Evolutionary conservation across 768 basidiomycete species (phyloP), one percentile per base, ranked within the genome.

Genomic region (Solioccasus polychromus): DNA sequence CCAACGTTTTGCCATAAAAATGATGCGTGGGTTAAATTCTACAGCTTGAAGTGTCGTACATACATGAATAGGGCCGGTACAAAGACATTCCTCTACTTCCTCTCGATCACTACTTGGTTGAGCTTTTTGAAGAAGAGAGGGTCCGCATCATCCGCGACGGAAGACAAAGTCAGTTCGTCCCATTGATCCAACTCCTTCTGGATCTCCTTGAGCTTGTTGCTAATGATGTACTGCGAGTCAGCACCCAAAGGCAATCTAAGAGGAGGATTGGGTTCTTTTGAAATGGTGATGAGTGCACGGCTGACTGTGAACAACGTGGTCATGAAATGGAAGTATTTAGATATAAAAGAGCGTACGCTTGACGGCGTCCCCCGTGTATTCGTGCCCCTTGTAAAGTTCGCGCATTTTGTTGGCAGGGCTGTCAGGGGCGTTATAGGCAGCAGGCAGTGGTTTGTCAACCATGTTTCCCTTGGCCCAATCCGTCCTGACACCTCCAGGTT

Each of bases 131-230:
- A 53, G 23, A 35, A 46, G 6, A 19, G 12, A 11, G 53, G 57
- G 29, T 59, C 57, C 4, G 46, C 48, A 24, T 59, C 57, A 17
- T 59, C 57, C 3, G 53, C 57, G n/a, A 55, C 57, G 3, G 57
- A 31, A 11, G 57, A 55, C 9, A 47, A 12, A 3, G 45, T 45
- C 12, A 58, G n/a, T 14, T 35, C 25, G n/a, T 52, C 38, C 47
- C 50, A 55, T 4, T 50, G 17, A 6, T 59, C 46, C 1, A 53
- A 20, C 0, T 59, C 57, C 25, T 36, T 56, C 35, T 43, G 50
- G 47, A 59, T 42, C 15, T 60, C 45, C 2, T 23, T 9, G 9
- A 60, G 42, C 44, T 60, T 61, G 15, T 37, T 46, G 12, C 36
- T 44, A 2, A 60, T 35, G 22, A 54, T 0, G 30, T 39, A 48